Conservation (phyloP, 2,329 filamentous ascomycete species). For the Aspergillus costaricaensis region DNA sequence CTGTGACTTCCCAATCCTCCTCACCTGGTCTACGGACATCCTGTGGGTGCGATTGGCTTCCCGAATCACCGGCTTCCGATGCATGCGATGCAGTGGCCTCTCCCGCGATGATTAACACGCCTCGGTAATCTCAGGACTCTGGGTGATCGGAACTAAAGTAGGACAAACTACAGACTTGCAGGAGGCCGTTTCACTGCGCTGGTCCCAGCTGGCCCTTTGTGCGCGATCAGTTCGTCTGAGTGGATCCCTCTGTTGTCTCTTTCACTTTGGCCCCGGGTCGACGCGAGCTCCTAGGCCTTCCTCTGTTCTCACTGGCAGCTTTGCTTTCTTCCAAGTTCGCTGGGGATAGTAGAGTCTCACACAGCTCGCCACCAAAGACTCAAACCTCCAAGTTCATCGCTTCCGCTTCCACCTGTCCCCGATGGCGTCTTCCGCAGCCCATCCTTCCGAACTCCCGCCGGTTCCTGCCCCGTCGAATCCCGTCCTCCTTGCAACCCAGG, state of each 20-base stretch:
- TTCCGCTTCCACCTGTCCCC: not conserved
- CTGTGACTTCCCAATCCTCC: no score
- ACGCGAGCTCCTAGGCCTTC: not conserved
- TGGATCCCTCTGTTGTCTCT: not conserved
- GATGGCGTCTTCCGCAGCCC: slow-evolving; percentile 34
- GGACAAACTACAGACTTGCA: not conserved
- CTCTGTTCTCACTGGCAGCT: not conserved
- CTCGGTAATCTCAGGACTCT: slow-evolving; percentile 4
- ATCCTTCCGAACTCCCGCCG: slow-evolving; percentile 26
- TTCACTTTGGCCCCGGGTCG: not conserved
- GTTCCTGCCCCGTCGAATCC: slow-evolving; percentile 46
- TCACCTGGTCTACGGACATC: not conserved
- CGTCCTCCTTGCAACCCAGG: slow-evolving; percentile 57
- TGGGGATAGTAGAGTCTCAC: no score
- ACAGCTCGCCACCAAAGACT: no score
- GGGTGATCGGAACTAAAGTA: not conserved
- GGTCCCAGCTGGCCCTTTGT: not conserved
- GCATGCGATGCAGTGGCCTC: slow-evolving; percentile 23
- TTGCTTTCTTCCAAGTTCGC: not conserved
- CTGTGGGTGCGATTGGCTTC: slow-evolving; percentile 12
- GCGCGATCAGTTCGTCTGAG: not conserved
- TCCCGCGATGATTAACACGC: slow-evolving; percentile 18
- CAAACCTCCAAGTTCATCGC: not conserved
- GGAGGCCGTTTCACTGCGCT: not conserved
- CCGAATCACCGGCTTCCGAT: slow-evolving; percentile 13